A percentile compares a stretch with the other conserved stretches of the same genome.
phyloP scores from a whole-genome alignment of 176 grass and related monocot genomes.

The Melocanna baccifera region DNA sequence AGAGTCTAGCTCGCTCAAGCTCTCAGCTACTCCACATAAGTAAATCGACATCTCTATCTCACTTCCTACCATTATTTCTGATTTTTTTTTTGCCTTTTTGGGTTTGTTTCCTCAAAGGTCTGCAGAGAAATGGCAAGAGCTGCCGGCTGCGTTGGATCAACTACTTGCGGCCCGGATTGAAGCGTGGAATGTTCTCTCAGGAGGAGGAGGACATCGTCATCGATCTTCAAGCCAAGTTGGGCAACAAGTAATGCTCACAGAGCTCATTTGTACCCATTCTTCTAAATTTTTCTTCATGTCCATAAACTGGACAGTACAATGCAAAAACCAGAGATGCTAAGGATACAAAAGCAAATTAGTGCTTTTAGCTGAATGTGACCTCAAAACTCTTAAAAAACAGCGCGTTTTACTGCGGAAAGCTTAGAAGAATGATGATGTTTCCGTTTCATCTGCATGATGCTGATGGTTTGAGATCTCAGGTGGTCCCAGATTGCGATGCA shows the following conservation, averaged over 20 bases:
- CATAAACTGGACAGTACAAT: neutral
- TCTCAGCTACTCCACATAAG: neutral
- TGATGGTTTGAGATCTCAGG: constrained; percentile 39
- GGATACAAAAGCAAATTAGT: neutral
- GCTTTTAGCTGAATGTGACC: neutral
- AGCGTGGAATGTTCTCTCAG: constrained; percentile 67
- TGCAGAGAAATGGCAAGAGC: constrained; percentile 91
- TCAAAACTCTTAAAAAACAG: neutral
- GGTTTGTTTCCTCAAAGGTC: constrained; percentile 29
- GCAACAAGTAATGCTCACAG: constrained; percentile 66
- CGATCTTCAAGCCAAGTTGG: constrained; percentile 66
- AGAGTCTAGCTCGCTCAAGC: neutral
- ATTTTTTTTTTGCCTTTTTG: neutral
- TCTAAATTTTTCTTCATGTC: neutral
- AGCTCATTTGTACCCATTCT: neutral
- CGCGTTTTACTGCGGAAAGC: neutral
- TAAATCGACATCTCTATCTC: neutral
- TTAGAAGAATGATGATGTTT: neutral
- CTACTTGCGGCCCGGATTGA: constrained; percentile 72
- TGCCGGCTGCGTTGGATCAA: constrained; percentile 92
- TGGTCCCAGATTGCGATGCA: constrained; percentile 94
- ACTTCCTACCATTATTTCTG: constrained; percentile 18
- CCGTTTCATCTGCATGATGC: neutral
- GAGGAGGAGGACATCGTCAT: constrained; percentile 71
- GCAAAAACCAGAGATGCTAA: neutral